Evolutionary conservation across 2,329 filamentous ascomycete genomes (phyloP).

Genomic region (Erysiphe pulchra): DNA sequence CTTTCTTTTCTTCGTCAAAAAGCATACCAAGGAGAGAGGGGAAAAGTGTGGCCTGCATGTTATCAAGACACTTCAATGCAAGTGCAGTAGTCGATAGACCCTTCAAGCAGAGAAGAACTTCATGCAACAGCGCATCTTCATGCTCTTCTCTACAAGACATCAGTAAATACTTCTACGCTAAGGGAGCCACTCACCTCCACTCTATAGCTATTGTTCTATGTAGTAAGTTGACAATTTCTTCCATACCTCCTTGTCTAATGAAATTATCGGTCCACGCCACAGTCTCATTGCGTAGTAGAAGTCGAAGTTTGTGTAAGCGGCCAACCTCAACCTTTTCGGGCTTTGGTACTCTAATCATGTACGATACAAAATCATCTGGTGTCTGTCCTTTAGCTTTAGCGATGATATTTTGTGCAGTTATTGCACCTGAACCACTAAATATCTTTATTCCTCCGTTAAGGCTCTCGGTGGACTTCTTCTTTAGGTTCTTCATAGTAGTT

Average conservation of each 20-base stretch:
- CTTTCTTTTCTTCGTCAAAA: slow-evolving; percentile 36
- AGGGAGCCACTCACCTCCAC: slow-evolving; percentile 46
- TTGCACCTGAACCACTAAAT: slow-evolving; percentile 26
- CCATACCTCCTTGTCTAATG: slow-evolving; percentile 72
- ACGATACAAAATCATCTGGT: slow-evolving; percentile 65
- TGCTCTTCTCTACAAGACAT: slow-evolving; percentile 52
- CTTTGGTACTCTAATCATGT: slow-evolving; percentile 56
- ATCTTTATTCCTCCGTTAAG: slow-evolving; percentile 32
- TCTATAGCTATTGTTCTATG: slow-evolving; percentile 88
- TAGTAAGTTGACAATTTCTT: slow-evolving; percentile 63
- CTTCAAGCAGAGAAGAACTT: slow-evolving; percentile 79
- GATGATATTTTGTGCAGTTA: slow-evolving; percentile 30
- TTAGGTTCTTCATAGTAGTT: slow-evolving; percentile 34
- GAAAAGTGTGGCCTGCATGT: slow-evolving; percentile 59
- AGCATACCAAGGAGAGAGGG: slow-evolving; percentile 24
- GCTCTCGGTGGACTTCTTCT: slow-evolving; percentile 49
- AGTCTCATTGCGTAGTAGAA: slow-evolving; percentile 79
- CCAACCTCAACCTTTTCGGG: slow-evolving; percentile 77
- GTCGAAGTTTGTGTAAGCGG: slow-evolving; percentile 73
- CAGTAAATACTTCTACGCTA: slow-evolving; percentile 14
- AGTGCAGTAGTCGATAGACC: slow-evolving; percentile 77
- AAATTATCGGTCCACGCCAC: slow-evolving; percentile 90
- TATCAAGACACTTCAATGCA: slow-evolving; percentile 56
- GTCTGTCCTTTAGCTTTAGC: slow-evolving; percentile 47
- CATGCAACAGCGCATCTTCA: slow-evolving; percentile 77